phyloP scores from a whole-genome alignment of 2,329 filamentous ascomycete genomes.

The Hymenoscyphus fructigenus region DNA sequence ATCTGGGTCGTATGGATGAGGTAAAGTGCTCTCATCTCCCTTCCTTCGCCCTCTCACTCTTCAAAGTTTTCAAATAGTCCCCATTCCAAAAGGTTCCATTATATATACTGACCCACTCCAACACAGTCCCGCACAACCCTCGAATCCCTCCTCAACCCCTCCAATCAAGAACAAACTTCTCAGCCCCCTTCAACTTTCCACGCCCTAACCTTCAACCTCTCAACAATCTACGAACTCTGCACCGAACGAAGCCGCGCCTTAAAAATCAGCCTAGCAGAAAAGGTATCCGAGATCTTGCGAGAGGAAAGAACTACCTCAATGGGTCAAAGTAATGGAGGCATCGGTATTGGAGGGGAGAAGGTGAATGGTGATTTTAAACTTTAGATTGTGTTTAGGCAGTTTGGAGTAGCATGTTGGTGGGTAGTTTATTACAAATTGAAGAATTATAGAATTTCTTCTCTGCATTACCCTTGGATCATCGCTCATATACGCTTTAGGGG shows the following conservation, averaged over 20 bases:
- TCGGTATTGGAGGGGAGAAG: constrained; percentile 32
- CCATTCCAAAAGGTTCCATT: not conserved
- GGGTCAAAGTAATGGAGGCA: not conserved
- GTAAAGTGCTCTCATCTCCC: constrained; percentile 42
- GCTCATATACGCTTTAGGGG: no score
- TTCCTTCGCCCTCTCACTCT: not conserved
- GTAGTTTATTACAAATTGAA: no score
- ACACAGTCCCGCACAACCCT: constrained; percentile 63
- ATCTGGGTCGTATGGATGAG: constrained; percentile 73
- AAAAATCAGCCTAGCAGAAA: constrained; percentile 71
- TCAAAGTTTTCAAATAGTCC: not conserved
- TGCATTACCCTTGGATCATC: no score
- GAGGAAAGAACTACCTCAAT: constrained; percentile 6
- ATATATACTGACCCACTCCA: not conserved
- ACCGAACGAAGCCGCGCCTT: constrained; percentile 70
- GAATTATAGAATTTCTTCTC: no score
- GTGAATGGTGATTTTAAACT: constrained; percentile 38
- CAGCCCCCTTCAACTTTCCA: constrained; percentile 64
- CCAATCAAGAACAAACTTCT: constrained; percentile 52
- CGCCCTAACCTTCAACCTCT: constrained; percentile 83
- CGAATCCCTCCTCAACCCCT: constrained; percentile 43
- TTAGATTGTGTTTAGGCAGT: constrained; percentile 7
- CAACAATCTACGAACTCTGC: constrained; percentile 88
- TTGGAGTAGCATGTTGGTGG: no score
- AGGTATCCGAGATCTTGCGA: constrained; percentile 50